Base-by-base conservation (phyloP, 2,329 filamentous ascomycete species). In the Tolypocladium inflatum region DNA sequence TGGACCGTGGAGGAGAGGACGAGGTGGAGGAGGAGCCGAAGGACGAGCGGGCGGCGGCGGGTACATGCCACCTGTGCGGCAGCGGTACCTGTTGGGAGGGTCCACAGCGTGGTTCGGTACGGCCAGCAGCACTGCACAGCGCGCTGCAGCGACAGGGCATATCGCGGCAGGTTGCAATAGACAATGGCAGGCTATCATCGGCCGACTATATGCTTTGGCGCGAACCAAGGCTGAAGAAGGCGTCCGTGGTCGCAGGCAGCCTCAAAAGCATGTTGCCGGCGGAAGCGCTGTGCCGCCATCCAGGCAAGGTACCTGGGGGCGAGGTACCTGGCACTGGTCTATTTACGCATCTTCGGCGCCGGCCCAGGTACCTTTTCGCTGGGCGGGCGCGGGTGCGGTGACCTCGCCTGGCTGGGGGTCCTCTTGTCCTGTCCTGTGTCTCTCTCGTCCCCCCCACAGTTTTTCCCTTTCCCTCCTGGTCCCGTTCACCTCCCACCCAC, bases 11-110 rank as follows among this genome's bases (percentile, higher is more conserved):
- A 65, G 64, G 66, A 63, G 67, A 65, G 66, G 65, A 21, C 38
- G 67, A 64, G 68, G 63, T 62, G 61, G 66, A 68, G 61, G 60
- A 59, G 45, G 62, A 62, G 60, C 63, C 64, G 59, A 63, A 60
- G 60, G 30, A 33, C 30, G 54, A 51, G 45, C 39, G 38, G 58
- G 55, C 60, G 59, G 60, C 51, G 59, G 60, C 57, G 54, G 54
- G 38, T 55, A 57, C 50, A 42, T 58, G 54, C 55, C 30, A 45
- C 42, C 55, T 50, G 55, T 2, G 38, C 21, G 55, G 42, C 19
- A 35, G 13, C 23, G 38, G 55, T 56, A 23, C 48, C 21, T 52
- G 19, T 26, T 26, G 21, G 43, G 21, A 10, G 23, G 11, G 23
- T 39, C 37, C 38, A 15, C 38, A 39, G 37, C 37, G 30, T 33